phyloP scores from a whole-genome alignment of 768 basidiomycete species.

The Podaxis carcinomalis region DNA sequence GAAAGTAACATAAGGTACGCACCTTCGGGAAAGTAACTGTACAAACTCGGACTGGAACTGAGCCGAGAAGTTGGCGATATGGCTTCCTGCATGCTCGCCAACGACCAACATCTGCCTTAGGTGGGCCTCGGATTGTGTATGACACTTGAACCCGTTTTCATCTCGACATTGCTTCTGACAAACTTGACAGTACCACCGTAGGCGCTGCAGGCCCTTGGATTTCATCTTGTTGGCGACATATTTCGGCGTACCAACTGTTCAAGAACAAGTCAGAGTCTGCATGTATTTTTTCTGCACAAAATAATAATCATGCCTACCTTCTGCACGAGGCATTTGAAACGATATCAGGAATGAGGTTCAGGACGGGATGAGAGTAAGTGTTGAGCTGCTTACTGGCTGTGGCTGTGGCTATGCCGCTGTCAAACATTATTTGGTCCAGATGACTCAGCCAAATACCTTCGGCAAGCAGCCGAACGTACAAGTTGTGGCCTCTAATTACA shows the following conservation, averaged over 20 bases:
- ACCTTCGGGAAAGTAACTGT: constrained; percentile 82
- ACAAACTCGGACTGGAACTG: constrained; percentile 94
- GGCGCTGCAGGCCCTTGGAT: constrained; percentile 91
- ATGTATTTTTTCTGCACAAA: background rate
- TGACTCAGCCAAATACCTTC: background rate
- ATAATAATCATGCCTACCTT: constrained; percentile 43
- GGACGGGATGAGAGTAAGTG: constrained; percentile 2
- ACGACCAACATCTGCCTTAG: constrained; percentile 96
- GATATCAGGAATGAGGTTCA: constrained; percentile 1
- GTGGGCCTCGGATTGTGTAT: constrained; percentile 83
- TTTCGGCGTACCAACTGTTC: constrained; percentile 79
- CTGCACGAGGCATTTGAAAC: constrained; percentile 73
- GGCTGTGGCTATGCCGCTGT: background rate
- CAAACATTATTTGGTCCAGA: constrained; percentile 1
- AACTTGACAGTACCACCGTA: constrained; percentile 98
- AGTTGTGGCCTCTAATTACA: no score
- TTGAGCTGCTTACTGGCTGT: background rate
- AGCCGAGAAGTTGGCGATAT: constrained; percentile 86
- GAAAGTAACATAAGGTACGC: constrained; percentile 18
- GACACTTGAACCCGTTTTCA: constrained; percentile 99
- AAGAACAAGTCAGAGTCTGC: background rate
- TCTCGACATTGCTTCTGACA: constrained; percentile 99
- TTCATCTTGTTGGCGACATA: constrained; percentile 96
- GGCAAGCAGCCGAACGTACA: background rate
- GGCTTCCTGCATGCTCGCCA: constrained; percentile 87